Evolutionary conservation across 768 basidiomycete species (phyloP).

Genomic region (Lentinula sp.): DNA sequence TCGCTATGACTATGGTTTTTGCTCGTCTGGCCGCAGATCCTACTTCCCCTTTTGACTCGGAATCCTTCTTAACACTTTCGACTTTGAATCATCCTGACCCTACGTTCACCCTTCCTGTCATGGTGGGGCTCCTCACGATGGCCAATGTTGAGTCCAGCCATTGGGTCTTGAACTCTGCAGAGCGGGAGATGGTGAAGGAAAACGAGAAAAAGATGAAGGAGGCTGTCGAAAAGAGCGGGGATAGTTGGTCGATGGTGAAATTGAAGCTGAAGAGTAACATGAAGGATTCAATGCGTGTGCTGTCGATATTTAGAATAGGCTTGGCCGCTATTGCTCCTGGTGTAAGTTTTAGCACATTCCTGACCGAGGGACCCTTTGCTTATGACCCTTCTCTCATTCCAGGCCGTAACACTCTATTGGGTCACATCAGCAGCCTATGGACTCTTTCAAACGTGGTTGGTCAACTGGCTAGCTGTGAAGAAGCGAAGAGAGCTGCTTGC

Average conservation of each 20-base stretch:
- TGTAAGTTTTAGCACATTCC: slow-evolving; percentile 32
- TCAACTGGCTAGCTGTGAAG: slow-evolving; percentile 58
- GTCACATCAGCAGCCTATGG: slow-evolving; percentile 71
- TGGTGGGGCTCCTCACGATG: slow-evolving; percentile 67
- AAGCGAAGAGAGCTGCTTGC: slow-evolving; percentile 19
- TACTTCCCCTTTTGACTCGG: slow-evolving; percentile 67
- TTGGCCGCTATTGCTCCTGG: slow-evolving; percentile 67
- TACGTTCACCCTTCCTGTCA: slow-evolving; percentile 62
- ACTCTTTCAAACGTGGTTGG: slow-evolving; percentile 64
- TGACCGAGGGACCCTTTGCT: slow-evolving; percentile 2
- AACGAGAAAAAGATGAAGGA: slow-evolving; percentile 42
- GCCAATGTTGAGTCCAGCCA: slow-evolving; percentile 74
- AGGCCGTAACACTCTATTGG: slow-evolving; percentile 77
- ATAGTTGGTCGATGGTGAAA: slow-evolving; percentile 40
- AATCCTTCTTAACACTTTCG: slow-evolving; percentile 70
- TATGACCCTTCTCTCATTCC: slow-evolving; percentile 8
- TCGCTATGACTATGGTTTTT: slow-evolving; percentile 57
- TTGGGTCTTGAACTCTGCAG: slow-evolving; percentile 63
- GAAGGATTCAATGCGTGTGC: slow-evolving; percentile 40
- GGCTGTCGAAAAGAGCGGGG: slow-evolving; percentile 32
- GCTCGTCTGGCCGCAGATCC: slow-evolving; percentile 46
- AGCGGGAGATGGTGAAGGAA: slow-evolving; percentile 42
- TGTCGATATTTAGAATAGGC: slow-evolving; percentile 63
- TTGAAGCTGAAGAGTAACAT: slow-evolving; percentile 15
- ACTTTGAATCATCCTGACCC: slow-evolving; percentile 67